Conservation (phyloP, 176 grass and related monocot species). For the Oryza rufipogon region DNA sequence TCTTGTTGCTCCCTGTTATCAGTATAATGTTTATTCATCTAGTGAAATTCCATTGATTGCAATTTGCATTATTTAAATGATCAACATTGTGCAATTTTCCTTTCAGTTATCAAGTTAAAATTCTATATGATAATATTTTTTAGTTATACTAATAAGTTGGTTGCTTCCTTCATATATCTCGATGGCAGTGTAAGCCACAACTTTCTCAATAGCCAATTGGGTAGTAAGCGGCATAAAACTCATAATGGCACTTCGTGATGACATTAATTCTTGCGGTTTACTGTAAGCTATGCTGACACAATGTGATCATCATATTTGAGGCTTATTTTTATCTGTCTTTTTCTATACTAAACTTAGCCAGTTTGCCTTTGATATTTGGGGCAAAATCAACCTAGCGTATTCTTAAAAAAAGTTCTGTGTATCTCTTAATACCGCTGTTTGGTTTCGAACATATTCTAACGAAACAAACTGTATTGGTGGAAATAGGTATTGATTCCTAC, state of each 20-base stretch:
- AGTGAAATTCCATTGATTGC: conserved; percentile 2
- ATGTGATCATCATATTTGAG: not conserved
- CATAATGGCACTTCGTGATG: not conserved
- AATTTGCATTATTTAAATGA: not conserved
- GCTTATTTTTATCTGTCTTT: not conserved
- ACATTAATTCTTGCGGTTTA: not conserved
- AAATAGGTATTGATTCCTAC: conserved; percentile 9
- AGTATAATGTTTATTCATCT: not conserved
- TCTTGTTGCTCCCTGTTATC: not conserved
- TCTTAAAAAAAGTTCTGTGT: not conserved
- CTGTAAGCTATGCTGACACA: not conserved
- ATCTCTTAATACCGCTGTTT: not conserved
- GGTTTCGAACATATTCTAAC: conserved; percentile 7
- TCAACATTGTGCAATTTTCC: conserved; percentile 1
- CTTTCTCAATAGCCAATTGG: not conserved
- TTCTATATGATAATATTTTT: not conserved
- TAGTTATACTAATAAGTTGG: conserved; percentile 2
- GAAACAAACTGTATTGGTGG: not conserved
- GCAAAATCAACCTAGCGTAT: not conserved
- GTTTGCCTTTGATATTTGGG: not conserved
- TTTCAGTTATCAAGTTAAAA: not conserved
- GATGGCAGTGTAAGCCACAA: conserved; percentile 3
- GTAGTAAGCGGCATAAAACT: not conserved
- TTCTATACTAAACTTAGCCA: not conserved
- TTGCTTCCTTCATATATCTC: not conserved